Conservation (phyloP, 116 monocot species). For the Papilionanthe hybrid region DNA sequence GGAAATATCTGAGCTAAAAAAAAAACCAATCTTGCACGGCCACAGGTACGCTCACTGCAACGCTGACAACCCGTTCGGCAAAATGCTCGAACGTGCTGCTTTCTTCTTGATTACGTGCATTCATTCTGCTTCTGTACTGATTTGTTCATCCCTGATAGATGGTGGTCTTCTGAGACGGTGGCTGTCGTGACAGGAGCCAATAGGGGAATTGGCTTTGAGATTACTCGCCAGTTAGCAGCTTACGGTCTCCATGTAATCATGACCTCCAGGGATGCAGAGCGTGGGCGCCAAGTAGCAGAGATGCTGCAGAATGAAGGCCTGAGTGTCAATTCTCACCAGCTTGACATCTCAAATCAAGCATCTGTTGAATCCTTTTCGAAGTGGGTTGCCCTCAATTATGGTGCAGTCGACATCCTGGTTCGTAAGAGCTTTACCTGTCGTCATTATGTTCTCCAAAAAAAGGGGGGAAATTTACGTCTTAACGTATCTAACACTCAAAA, state of each 20-base stretch:
- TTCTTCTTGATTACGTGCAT: neutral
- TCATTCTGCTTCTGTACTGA: neutral
- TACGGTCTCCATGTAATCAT: slow-evolving; percentile 60
- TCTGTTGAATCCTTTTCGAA: slow-evolving; percentile 49
- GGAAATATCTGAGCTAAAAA: slow-evolving; percentile 54
- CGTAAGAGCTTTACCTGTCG: neutral
- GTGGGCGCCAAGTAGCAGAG: slow-evolving; percentile 33
- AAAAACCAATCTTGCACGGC: slow-evolving; percentile 28
- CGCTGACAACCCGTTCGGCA: slow-evolving; percentile 31
- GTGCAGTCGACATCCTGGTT: slow-evolving; percentile 79
- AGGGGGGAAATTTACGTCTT: no score
- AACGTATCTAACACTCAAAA: no score
- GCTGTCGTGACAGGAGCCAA: slow-evolving; percentile 76
- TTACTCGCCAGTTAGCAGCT: slow-evolving; percentile 59
- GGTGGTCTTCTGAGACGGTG: slow-evolving; percentile 71
- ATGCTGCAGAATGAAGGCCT: slow-evolving; percentile 28
- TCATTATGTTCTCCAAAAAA: neutral
- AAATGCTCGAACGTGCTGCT: slow-evolving; percentile 17
- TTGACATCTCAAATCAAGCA: slow-evolving; percentile 49
- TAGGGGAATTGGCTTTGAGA: slow-evolving; percentile 82
- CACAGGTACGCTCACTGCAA: slow-evolving; percentile 22
- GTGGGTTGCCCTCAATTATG: slow-evolving; percentile 37
- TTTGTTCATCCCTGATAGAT: slow-evolving; percentile 17
- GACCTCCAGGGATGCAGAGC: slow-evolving; percentile 44
- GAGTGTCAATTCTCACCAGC: slow-evolving; percentile 39